Evolutionary conservation across 2,329 filamentous ascomycete genomes (phyloP), one percentile per base, ranked within the genome.

Genomic region (Epichloe bromicola): DNA sequence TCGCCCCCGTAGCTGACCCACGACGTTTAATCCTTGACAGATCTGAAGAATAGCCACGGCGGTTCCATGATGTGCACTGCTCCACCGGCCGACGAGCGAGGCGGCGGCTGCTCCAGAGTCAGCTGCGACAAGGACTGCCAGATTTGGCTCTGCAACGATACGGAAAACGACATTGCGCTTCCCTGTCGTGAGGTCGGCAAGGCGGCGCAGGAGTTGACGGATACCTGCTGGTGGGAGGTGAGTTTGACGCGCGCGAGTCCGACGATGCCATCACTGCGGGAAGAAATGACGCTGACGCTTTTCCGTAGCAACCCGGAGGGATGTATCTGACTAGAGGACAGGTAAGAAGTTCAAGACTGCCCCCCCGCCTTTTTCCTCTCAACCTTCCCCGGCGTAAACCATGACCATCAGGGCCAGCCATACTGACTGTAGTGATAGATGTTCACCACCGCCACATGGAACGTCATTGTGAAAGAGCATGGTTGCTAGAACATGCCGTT

Each of bases 101-200:
- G 7, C 1, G 47, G 47, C 14, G 47, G 47, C n/a, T 49, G 47
- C 47, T 41, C 47, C n/a, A 43, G 47, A 42, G 39, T 49, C 38
- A 37, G 26, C 17, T 49, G 47, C 26, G 30, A 26, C 3, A 19
- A 14, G 26, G 7, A 8, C 10, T 10, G 4, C n/a, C 15, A 26
- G 17, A 49, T 49, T 12, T 49, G 47, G 47, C 37, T 49, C 10
- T 49, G 47, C 47, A 49, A 49, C n/a, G 47, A 49, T 12, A 14
- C 19, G 2, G 7, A n/a, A 4, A 11, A 17, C 5, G 20, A 49
- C 4, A 12, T 49, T 7, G 3, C 2, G 1, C 15, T 49, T 14
- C 47, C 47, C 2, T 49, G 47, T 14, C 17, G 14, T 3, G 26
- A 42, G 3, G 47, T 49, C 33, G 47, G 20, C 1, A 12, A 12